Evolutionary conservation across 1,284 basidiomycete species (phyloP), one percentile per base, ranked within the genome.

Genomic region (Abortiporus biennis): DNA sequence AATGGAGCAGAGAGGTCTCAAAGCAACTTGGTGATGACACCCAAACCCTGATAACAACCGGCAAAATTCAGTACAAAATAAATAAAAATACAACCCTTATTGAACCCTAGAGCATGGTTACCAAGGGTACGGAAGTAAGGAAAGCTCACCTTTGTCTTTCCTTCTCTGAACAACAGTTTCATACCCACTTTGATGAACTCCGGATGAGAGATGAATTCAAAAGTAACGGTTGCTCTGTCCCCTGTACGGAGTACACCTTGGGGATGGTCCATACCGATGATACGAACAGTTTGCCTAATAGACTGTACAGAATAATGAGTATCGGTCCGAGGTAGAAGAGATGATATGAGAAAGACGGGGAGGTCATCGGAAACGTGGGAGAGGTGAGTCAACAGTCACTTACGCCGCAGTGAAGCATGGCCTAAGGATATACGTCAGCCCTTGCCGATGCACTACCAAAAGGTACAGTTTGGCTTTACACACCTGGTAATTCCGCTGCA

Each of bases 161-260:
- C 92, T 63, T 96, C 93, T 37, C 93, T 74, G 60, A 95, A 90
- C 13, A 96, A 64, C 22, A 96, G 71, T 61, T 93, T 89, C 80
- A 92, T 91, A 6, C 93, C 93, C 52, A 84, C 83, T 61, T 92
- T 93, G 53, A 96, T 71, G 58, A 81, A 94, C 66, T 96, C 93
- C 1, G 91, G 87, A 43, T 86, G 86, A 8, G 86, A 84, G 48
- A 92, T 86, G 54, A 93, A 92, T 62, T 94, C 90, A 54, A 97
- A 96, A 21, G 80, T 78, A 11, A 96, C 91, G 2, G 83, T 91
- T 3, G 90, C 86, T 29, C 92, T 76, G 58, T 96, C 92, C 8
- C 92, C 92, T 0, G 92, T 96, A 19, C 92, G 80, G 27, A 95
- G 70, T 19, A 95, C 71, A 6, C 87, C 88, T 50, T 90, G 84